Evolutionary conservation across 2,329 filamentous ascomycete species (phyloP), one percentile per base, ranked within the genome.

Genomic region (Epichloe amarillans): DNA sequence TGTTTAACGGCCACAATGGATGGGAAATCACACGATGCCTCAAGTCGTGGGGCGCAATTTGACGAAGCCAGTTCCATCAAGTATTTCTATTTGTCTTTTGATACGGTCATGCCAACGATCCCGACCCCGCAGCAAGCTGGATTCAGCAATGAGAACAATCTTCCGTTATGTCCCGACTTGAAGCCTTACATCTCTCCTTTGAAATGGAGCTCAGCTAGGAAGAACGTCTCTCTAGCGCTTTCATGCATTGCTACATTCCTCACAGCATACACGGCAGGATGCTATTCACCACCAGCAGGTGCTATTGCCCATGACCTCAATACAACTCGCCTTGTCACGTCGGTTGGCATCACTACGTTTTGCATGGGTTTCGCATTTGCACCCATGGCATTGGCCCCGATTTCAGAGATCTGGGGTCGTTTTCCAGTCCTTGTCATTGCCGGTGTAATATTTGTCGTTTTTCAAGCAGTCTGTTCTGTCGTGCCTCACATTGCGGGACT

Each of bases 331-430:
- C 73, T 84, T n/a, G 82, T 81, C 1, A 76, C 82, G n/a, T 70
- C 85, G 5, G 72, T 82, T 1, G 88, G 88, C 36, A 86, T 95
- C 54, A 94, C 89, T 0, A 78, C 80, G 0, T 96, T 93, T 65
- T 93, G 87, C 44, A 61, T 76, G 36, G 89, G 90, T 3, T 95
- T 95, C 57, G 88, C 77, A 0, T 66, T 89, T 23, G 85, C 87
- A 0, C 90, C 90, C 0, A 95, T 96, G 89, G 74, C 88, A 1
- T 75, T 95, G 0, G 90, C 90, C 0, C 90, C 90, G 0, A 84
- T 95, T 56, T 88, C 84, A 1, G 90, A 96, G 67, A 84, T 94
- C 62, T 88, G 93, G 66, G 90, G 90, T 3, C 80, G 90, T 2
- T 82, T 87, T 50, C 87, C 89, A 0, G 86, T 95, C 36, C 93